Percentiles rank a stretch among this genome's conserved stretches.
Evolutionary conservation across 257 asterid species (phyloP).

Genomic region (Jacaranda mimosifolia): DNA sequence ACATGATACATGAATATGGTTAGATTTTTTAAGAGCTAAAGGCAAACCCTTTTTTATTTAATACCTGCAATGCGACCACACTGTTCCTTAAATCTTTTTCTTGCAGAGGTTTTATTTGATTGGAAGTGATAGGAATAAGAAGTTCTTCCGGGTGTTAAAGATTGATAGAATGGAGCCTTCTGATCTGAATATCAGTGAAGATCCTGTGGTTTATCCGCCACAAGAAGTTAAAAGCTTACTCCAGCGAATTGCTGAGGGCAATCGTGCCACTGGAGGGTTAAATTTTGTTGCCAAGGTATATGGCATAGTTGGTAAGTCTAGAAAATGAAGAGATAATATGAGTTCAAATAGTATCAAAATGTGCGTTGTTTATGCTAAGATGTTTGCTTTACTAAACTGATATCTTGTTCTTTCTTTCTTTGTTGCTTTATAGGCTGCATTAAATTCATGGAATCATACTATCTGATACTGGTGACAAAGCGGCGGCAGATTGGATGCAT

Average conservation of each 20-base stretch:
- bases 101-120: conserved; percentile 92
- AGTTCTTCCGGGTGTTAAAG: conserved; percentile 84
- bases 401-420: conserved; percentile 5
- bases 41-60: conserved; percentile 19
- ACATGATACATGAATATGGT: conserved; percentile 25
- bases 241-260: conserved; percentile 94
- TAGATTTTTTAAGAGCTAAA: conserved; percentile 13
- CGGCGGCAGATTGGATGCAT: conserved; percentile 90
- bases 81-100: not conserved
- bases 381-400: conserved; percentile 18
- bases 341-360: conserved; percentile 22
- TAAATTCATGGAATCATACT: conserved; percentile 90
- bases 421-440: conserved; percentile 76
- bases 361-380: conserved; percentile 10
- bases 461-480: conserved; percentile 89
- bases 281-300: conserved; percentile 90
- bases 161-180: conserved; percentile 98
- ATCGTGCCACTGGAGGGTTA: conserved; percentile 97
- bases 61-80: not conserved
- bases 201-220: conserved; percentile 94
- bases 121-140: conserved; percentile 94
- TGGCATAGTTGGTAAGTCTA: conserved; percentile 92
- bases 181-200: conserved; percentile 92
- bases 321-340: conserved; percentile 29
- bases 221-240: conserved; percentile 94